These are phyloP conservation scores for Rosellinia necatrix DNA, from an alignment of 2,329 filamentous ascomycete genomes.

Conservation along the genomic window DNA sequence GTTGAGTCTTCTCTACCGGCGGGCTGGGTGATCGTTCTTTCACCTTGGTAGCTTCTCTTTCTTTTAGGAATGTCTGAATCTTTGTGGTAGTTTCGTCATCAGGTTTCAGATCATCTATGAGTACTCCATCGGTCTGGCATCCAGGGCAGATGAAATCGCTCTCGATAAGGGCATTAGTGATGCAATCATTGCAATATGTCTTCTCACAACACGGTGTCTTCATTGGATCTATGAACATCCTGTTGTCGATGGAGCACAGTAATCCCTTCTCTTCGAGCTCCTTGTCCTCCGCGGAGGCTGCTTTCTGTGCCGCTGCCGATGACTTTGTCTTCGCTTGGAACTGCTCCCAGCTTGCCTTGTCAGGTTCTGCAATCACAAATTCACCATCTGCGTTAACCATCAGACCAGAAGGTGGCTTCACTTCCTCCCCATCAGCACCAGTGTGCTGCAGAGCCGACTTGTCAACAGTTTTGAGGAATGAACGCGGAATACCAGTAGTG, in stretches of 20 bases:
- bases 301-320: slow-evolving; percentile 80
- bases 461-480: slow-evolving; percentile 93
- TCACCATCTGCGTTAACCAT: slow-evolving; percentile 99
- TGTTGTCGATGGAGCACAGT: slow-evolving; percentile 95
- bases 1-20: slow-evolving; percentile 42
- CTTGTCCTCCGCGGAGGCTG: slow-evolving; percentile 76
- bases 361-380: slow-evolving; percentile 94
- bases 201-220: slow-evolving; percentile 98
- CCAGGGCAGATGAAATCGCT: slow-evolving; percentile 95
- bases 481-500: slow-evolving; percentile 94
- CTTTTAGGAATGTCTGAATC: slow-evolving; percentile 74
- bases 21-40: slow-evolving; percentile 56
- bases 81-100: slow-evolving; percentile 80
- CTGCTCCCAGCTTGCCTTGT: slow-evolving; percentile 95
- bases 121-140: slow-evolving; percentile 86
- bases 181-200: slow-evolving; percentile 99
- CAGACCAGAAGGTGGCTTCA: slow-evolving; percentile 82
- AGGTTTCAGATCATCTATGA: slow-evolving; percentile 86
- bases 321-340: slow-evolving; percentile 94
- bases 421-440: slow-evolving; percentile 73
- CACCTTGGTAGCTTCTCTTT: slow-evolving; percentile 55
- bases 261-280: slow-evolving; percentile 86
- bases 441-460: slow-evolving; percentile 80
- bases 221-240: slow-evolving; percentile 97
- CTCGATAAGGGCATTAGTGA: slow-evolving; percentile 97